Evolutionary conservation across 768 basidiomycete species (phyloP).

Genomic region (Rhizopogon roseolus): DNA sequence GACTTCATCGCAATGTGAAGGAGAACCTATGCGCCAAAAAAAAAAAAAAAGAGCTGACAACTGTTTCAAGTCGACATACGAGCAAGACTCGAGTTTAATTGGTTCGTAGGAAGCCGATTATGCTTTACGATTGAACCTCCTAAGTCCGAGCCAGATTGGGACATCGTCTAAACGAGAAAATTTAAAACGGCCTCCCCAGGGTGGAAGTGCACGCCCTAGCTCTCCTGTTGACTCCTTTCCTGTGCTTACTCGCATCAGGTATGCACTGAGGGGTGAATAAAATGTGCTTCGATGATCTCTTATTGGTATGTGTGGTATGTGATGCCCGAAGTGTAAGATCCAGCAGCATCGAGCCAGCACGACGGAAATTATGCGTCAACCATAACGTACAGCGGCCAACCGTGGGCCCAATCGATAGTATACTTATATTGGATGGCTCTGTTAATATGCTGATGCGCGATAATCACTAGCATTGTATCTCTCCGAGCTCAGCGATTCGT

Average conservation of each 20-base stretch:
- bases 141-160: conserved; percentile 85
- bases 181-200: conserved; percentile 82
- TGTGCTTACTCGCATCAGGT: conserved; percentile 10
- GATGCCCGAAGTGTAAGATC: not conserved
- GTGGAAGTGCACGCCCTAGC: conserved; percentile 75
- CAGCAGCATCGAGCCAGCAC: not conserved
- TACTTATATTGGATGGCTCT: no score
- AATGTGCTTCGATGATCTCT: not conserved
- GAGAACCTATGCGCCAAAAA: conserved; percentile 78
- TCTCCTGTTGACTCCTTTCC: conserved; percentile 1
- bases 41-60: conserved; percentile 49
- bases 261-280: conserved; percentile 13
- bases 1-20: conserved; percentile 79
- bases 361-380: not conserved
- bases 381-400: no score
- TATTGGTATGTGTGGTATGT: not conserved
- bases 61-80: conserved; percentile 64
- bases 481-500: not conserved
- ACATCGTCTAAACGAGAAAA: conserved; percentile 64
- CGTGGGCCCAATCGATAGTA: no score
- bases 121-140: not conserved
- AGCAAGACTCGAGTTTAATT: conserved; percentile 86
- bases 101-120: conserved; percentile 38
- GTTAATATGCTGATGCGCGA: not conserved
- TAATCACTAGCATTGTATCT: not conserved